A percentile compares a stretch with the other conserved stretches of the same genome.
phyloP scores from a whole-genome alignment of 306 rosid species.

The Medicago arabica region DNA sequence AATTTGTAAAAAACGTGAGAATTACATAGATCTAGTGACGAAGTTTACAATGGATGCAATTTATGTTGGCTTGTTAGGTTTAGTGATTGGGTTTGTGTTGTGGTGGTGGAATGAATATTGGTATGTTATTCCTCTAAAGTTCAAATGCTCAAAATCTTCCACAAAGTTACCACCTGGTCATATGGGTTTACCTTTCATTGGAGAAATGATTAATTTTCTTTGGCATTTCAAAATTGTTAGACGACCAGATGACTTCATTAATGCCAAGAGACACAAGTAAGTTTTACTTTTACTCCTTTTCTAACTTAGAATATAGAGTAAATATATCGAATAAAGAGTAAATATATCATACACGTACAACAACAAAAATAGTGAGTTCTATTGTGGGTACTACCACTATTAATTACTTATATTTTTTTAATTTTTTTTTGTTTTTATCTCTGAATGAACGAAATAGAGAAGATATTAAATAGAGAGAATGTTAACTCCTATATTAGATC shows the following conservation, averaged over 20 bases:
- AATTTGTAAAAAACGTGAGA: too few relatives aligned
- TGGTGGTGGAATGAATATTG: conserved; percentile 40
- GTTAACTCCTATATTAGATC: too few relatives aligned
- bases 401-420: too few relatives aligned
- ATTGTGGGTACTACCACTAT: too few relatives aligned
- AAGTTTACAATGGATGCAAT: neutral
- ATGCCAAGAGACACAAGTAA: conserved; percentile 48
- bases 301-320: too few relatives aligned
- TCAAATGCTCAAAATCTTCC: neutral
- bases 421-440: too few relatives aligned
- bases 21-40: too few relatives aligned
- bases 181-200: conserved; percentile 19
- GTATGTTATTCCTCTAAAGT: conserved; percentile 21
- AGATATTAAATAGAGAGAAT: too few relatives aligned
- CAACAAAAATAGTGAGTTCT: too few relatives aligned
- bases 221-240: conserved; percentile 59
- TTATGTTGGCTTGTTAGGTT: neutral
- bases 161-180: conserved; percentile 13
- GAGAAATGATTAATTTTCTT: conserved; percentile 42
- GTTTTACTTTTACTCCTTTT: neutral
- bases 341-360: too few relatives aligned
- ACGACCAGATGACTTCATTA: conserved; percentile 54
- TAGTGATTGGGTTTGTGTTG: neutral
- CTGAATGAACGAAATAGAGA: too few relatives aligned
- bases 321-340: too few relatives aligned